Evolutionary conservation across 1,284 basidiomycete genomes (phyloP).

Genomic region (Ceratobasidium sp.): DNA sequence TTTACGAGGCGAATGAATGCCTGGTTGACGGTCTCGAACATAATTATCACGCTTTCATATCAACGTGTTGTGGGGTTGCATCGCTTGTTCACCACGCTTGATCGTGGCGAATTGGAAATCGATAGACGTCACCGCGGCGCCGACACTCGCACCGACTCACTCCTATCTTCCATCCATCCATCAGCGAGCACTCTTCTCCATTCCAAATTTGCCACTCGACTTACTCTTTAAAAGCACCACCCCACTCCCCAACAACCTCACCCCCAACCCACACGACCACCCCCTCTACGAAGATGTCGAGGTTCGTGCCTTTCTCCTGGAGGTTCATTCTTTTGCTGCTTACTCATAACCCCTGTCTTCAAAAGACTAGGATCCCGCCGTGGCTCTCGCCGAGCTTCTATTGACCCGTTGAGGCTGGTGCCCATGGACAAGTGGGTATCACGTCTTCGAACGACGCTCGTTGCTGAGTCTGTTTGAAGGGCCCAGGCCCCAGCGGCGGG

Average conservation of each 20-base stretch:
- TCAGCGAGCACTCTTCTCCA: conserved; percentile 43
- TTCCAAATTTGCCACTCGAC: conserved; percentile 8
- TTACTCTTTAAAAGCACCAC: conserved; percentile 4
- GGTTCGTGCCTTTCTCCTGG: conserved; percentile 3
- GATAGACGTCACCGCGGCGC: conserved; percentile 28
- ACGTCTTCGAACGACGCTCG: neutral
- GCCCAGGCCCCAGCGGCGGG: conserved; percentile 47
- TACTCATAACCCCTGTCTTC: neutral
- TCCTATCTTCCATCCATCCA: conserved; percentile 38
- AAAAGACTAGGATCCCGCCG: conserved; percentile 33
- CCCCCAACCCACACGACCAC: conserved; percentile 16
- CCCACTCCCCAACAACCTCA: neutral
- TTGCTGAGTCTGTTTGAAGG: conserved; percentile 46
- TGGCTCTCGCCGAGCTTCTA: conserved; percentile 71
- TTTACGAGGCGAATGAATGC: conserved; percentile 2
- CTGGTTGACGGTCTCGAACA: conserved; percentile 15
- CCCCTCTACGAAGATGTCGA: conserved; percentile 22
- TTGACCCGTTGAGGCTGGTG: conserved; percentile 78
- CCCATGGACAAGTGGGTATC: conserved; percentile 76
- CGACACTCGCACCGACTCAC: conserved; percentile 15
- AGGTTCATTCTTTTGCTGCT: neutral
- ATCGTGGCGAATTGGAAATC: conserved; percentile 31
- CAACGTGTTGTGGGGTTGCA: conserved; percentile 26
- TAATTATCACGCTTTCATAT: conserved; percentile 18
- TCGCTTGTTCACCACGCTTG: conserved; percentile 13